Evolutionary conservation across 768 basidiomycete genomes (phyloP), one percentile per base, ranked within the genome.

Genomic region (Candolleomyces aberdarensis): DNA sequence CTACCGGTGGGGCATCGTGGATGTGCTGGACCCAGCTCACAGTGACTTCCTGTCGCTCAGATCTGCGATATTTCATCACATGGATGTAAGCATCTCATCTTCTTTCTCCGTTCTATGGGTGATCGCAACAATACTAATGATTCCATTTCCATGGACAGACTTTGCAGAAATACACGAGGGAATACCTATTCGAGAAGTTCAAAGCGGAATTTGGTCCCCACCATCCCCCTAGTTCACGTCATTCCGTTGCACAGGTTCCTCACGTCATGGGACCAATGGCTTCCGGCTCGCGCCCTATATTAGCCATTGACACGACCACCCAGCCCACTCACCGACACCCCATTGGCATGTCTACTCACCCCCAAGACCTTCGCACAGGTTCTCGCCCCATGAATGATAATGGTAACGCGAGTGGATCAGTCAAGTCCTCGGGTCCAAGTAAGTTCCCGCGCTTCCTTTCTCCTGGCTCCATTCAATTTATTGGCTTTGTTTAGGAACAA

Each of bases 1-100:
- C 65, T 94, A 91, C 73, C 84, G 92, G 51, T 96, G 94, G 94
- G 94, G 94, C 29, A 80, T 76, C 64, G 79, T 95, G 66, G 89
- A 94, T 70, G 88, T 92, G 50, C 77, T 94, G 66, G 89, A 95
- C 72, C 80, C 83, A 19, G 81, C 73, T 43, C 93, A 96, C 67
- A 88, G 86, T 68, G 94, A 96, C 73, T 95, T 96, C 72, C 67
- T 87, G 39, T 73, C 85, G 43, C 82, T 96, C 59, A 85, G 91
- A 60, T 81, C 82, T 32, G 91, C 91, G 52, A 84, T 96, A 64
- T 88, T 94, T 70, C 91, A 91, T 70, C 91, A 92, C 72, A 91
- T 94, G 88, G 85, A 90, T 83, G 93, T 94, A 77, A 71, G 82
- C 70, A 58, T 58, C 58, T 61, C 36, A 59, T 64, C 50, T 56